Conservation (phyloP, 805 yeast genomes). For the Saccharomycopsis sp. region DNA sequence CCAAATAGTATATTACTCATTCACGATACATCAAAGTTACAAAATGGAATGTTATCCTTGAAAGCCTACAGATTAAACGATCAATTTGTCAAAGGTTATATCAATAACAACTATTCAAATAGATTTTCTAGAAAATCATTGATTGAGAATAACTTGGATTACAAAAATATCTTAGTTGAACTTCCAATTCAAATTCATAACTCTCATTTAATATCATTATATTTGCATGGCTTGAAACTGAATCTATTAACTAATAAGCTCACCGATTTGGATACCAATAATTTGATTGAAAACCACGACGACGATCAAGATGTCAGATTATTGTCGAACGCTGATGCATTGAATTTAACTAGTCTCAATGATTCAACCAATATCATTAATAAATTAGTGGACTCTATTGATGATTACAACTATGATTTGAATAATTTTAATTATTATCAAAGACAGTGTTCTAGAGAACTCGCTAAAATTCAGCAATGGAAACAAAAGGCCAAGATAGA, state of each 20-base stretch:
- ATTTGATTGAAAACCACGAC: constrained; percentile 17
- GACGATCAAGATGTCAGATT: neutral
- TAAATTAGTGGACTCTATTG: constrained; percentile 59
- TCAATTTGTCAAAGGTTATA: constrained; percentile 47
- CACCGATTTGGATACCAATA: constrained; percentile 15
- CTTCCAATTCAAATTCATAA: constrained; percentile 59
- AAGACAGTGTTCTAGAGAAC: constrained; percentile 65
- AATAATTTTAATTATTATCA: constrained; percentile 77
- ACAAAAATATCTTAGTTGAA: constrained; percentile 64
- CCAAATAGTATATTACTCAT: constrained; percentile 48
- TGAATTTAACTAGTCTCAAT: constrained; percentile 36
- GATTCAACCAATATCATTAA: constrained; percentile 44
- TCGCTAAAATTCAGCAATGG: constrained; percentile 66
- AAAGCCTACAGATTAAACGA: constrained; percentile 64
- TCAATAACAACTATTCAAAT: constrained; percentile 35
- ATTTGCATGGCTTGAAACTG: constrained; percentile 32
- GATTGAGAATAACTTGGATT: constrained; percentile 51
- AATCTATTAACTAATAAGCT: constrained; percentile 8
- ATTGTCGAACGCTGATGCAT: constrained; percentile 29
- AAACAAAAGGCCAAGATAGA: constrained; percentile 61
- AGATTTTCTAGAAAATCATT: constrained; percentile 63
- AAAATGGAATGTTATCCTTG: constrained; percentile 55
- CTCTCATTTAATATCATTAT: constrained; percentile 57
- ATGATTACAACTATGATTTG: constrained; percentile 70
- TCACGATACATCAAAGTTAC: constrained; percentile 64